Evolutionary conservation across 2,329 filamentous ascomycete species (phyloP), one percentile per base, ranked within the genome.

Genomic region (Fusarium fujikuroi): DNA sequence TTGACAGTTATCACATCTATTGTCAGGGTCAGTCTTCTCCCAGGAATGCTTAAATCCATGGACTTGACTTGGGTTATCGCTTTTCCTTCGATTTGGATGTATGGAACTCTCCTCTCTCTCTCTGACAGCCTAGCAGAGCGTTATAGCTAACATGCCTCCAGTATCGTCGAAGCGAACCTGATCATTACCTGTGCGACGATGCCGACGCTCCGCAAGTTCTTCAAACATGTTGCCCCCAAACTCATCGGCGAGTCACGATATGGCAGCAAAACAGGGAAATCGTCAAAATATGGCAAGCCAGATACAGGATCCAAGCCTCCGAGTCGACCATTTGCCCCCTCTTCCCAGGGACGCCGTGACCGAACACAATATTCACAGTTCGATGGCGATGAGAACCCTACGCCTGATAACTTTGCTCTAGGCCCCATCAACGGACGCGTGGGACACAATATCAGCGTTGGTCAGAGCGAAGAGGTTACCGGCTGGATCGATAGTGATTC

Each of bases 151-250:
- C 40, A 21, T 6, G 16, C 7, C 1, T 42, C 3, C 10, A 75
- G 75, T 30, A 69, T 77, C 43, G 73, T 84, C 40, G 83, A 85
- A 64, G 74, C 78, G 2, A 85, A 85, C 43, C 76, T 85, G 1
- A 79, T 84, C 57, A 78, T 85, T 34, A 81, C 83, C 18, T 85
- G 83, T 72, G 82, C 81, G 25, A 82, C 81, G 28, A 78, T 84
- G 39, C 82, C 83, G 0, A 84, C 83, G 2, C 68, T 85, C 2
- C 79, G 81, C 32, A 81, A 81, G 23, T 85, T 84, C 77, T 77
- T 84, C 65, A 76, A 76, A 5, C 81, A 83, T 59, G 75, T 84
- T 16, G 79, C 81, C 0, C 82, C 82, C 4, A 77, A 70, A 9
- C 58, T 82, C 30, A 76, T 83, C 23, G 78, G 79, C 32, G 73